Evolutionary conservation across 1,284 basidiomycete species (phyloP).

Genomic region (Heterobasidion parviporum): DNA sequence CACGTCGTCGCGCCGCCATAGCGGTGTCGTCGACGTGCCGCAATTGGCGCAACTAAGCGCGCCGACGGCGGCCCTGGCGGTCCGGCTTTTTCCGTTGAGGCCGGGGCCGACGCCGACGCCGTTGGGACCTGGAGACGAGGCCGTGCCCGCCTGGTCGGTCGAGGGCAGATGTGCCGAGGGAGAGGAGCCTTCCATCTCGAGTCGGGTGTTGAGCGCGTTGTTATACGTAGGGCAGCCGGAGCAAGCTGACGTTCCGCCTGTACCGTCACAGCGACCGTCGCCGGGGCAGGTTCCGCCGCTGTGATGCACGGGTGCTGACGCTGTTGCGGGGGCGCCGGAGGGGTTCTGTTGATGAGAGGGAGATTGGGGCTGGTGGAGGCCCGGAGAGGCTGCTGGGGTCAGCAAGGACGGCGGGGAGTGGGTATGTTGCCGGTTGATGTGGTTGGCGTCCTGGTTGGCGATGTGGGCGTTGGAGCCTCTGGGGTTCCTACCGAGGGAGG

Average conservation of each 20-base stretch:
- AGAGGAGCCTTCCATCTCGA: conserved; percentile 3
- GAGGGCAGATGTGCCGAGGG: conserved; percentile 4
- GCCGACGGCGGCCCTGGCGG: conserved; percentile 46
- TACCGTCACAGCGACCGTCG: conserved; percentile 92
- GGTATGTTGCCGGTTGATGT: conserved; percentile 15
- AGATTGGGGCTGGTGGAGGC: conserved; percentile 1
- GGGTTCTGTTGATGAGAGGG: conserved; percentile 7
- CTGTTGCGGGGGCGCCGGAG: conserved; percentile 8
- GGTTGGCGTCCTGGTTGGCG: background rate
- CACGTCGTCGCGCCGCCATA: conserved; percentile 91
- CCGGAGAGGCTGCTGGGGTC: conserved; percentile 23
- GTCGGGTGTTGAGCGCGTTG: conserved; percentile 49
- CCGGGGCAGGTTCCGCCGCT: conserved; percentile 82
- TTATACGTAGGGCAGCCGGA: conserved; percentile 93
- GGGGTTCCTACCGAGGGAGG: conserved; percentile 15
- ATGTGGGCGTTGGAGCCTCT: conserved; percentile 15
- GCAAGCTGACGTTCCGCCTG: conserved; percentile 85
- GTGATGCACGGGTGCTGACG: conserved; percentile 17
- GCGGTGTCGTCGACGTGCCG: conserved; percentile 87
- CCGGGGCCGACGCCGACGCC: conserved; percentile 9
- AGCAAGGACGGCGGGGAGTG: conserved; percentile 22
- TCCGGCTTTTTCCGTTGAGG: conserved; percentile 19
- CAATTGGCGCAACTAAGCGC: conserved; percentile 87
- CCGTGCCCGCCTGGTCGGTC: background rate
- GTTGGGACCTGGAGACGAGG: conserved; percentile 9